A percentile compares a stretch with the other conserved stretches of the same genome.
Evolutionary conservation across 148 eudicot genomes (phyloP).

Genomic region (Silene latifolia): DNA sequence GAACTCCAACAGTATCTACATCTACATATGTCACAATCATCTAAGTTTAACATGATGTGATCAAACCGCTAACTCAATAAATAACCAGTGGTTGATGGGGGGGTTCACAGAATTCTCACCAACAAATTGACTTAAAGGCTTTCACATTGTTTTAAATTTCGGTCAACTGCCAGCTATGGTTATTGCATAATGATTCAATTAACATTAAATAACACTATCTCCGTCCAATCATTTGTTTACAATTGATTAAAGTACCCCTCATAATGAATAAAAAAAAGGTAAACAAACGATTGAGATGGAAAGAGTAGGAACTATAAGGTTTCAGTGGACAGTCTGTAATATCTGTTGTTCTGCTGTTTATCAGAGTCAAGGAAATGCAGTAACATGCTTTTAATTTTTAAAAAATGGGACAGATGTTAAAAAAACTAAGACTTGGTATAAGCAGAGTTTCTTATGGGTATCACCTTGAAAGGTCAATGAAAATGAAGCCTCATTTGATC

Average conservation of each 20-base stretch:
- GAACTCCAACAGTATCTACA: constrained; percentile 48
- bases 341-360: not conserved
- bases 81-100: not conserved
- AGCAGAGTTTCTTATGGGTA: not conserved
- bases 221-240: too few relatives aligned
- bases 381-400: not conserved
- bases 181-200: not conserved
- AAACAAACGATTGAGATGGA: too few relatives aligned
- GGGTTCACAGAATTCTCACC: too few relatives aligned
- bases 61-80: too few relatives aligned
- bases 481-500: constrained; percentile 13
- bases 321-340: too few relatives aligned
- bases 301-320: not conserved
- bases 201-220: not conserved
- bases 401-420: too few relatives aligned
- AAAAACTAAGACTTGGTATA: constrained; percentile 7
- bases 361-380: not conserved
- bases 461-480: constrained; percentile 10
- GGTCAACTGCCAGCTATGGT: not conserved
- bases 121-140: not conserved
- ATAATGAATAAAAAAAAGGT: too few relatives aligned
- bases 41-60: too few relatives aligned
- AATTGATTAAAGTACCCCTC: too few relatives aligned
- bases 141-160: not conserved
- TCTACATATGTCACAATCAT: too few relatives aligned